Percentiles rank a stretch among this genome's conserved stretches.
phyloP scores from a whole-genome alignment of 805 yeast genomes.

The Huiozyma sinensis region DNA sequence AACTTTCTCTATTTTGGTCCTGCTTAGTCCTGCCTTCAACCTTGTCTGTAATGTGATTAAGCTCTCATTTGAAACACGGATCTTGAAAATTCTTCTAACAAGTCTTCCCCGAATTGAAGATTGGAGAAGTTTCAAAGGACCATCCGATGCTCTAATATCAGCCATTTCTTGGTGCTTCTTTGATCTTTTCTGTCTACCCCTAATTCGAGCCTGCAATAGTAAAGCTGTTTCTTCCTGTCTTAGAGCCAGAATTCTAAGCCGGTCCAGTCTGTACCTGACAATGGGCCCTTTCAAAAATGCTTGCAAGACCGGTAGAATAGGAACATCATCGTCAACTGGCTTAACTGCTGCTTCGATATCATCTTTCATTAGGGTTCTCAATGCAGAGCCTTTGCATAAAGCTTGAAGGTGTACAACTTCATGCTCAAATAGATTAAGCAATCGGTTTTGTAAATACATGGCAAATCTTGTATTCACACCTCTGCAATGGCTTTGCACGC shows the following conservation, averaged over 20 bases:
- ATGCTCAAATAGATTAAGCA: constrained; percentile 46
- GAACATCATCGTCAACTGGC: constrained; percentile 6
- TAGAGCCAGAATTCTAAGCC: constrained; percentile 12
- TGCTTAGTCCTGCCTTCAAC: constrained; percentile 36
- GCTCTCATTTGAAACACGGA: not conserved
- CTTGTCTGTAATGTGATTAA: constrained; percentile 39
- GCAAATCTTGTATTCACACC: constrained; percentile 59
- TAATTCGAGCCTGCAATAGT: constrained; percentile 31
- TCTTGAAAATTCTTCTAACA: not conserved
- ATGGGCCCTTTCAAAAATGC: constrained; percentile 40
- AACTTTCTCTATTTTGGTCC: constrained; percentile 26
- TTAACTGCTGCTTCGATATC: not conserved
- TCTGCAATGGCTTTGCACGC: constrained; percentile 58
- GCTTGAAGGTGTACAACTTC: constrained; percentile 42
- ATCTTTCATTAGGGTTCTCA: constrained; percentile 1
- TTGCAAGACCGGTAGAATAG: constrained; percentile 34
- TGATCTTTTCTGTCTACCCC: constrained; percentile 30
- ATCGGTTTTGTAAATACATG: constrained; percentile 50
- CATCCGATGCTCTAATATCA: constrained; percentile 2
- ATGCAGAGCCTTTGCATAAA: constrained; percentile 39
- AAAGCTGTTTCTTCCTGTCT: constrained; percentile 21
- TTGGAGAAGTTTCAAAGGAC: constrained; percentile 14
- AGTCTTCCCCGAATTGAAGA: constrained; percentile 12
- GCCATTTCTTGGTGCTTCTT: constrained; percentile 1
- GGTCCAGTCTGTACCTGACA: constrained; percentile 19